Evolutionary conservation across 768 basidiomycete genomes (phyloP).

Genomic region (Ephemerocybe angulata): DNA sequence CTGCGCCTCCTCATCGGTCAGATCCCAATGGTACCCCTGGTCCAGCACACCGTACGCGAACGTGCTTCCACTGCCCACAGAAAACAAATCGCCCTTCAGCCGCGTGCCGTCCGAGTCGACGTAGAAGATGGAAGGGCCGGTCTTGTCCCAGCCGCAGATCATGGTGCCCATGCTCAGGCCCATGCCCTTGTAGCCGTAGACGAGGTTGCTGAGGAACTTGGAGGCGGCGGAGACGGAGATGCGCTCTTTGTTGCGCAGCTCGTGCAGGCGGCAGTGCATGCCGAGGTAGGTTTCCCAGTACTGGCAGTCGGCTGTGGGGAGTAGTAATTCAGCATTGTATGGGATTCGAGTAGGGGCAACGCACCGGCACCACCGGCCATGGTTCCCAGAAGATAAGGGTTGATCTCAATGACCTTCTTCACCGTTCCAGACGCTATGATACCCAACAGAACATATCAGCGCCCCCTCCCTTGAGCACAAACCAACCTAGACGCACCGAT

Average conservation of each 20-base stretch:
- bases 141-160: constrained; percentile 99
- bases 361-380: constrained; percentile 92
- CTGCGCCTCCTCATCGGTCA: constrained; percentile 89
- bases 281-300: constrained; percentile 99
- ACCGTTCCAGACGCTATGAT: constrained; percentile 96
- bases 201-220: constrained; percentile 95
- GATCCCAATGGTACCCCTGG: constrained; percentile 91
- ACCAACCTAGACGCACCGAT: constrained; percentile 57
- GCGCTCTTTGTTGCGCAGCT: constrained; percentile 92
- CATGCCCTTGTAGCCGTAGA: constrained; percentile 99
- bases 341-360: neutral
- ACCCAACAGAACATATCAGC: no score
- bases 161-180: constrained; percentile 99
- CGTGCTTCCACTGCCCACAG: constrained; percentile 96
- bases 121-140: constrained; percentile 95
- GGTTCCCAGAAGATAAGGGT: constrained; percentile 96
- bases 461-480: neutral
- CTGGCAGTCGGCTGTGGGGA: constrained; percentile 78
- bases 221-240: constrained; percentile 99
- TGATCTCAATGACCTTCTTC: constrained; percentile 99
- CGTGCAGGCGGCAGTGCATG: constrained; percentile 94
- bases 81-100: constrained; percentile 95
- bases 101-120: constrained; percentile 97
- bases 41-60: constrained; percentile 99
- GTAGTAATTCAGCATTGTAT: neutral